phyloP scores from a whole-genome alignment of 163 green algal genomes.

The Chlorella variabilis region DNA sequence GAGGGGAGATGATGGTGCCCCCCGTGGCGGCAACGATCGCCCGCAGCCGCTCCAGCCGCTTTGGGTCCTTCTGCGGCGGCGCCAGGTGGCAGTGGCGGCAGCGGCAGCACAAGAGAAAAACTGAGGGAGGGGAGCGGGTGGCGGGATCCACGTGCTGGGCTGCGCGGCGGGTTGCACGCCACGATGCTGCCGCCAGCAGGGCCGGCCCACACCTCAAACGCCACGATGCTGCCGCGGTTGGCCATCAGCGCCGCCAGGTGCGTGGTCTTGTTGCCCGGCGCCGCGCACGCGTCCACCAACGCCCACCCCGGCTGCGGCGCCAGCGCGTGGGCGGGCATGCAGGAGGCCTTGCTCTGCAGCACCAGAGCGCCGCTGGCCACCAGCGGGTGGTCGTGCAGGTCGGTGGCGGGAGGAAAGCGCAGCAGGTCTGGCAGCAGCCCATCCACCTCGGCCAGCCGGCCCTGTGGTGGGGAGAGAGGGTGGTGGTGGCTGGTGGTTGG shows the following conservation, averaged over 20 bases:
- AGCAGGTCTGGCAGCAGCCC: constrained; percentile 82
- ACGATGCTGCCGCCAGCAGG: no score
- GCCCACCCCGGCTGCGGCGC: constrained; percentile 76
- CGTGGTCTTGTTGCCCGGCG: constrained; percentile 98
- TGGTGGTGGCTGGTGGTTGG: no score
- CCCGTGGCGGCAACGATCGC: constrained; percentile 66
- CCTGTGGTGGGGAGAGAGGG: neutral
- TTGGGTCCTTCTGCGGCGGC: constrained; percentile 60
- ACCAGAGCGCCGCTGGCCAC: constrained; percentile 70
- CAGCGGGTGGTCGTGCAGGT: constrained; percentile 88
- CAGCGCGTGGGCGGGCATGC: constrained; percentile 89
- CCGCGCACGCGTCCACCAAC: constrained; percentile 95
- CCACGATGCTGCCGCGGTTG: constrained; percentile 71
- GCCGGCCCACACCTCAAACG: constrained; percentile 83
- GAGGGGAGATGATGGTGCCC: constrained; percentile 52
- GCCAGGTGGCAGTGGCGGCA: neutral
- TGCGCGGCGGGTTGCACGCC: no score
- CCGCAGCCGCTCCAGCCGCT: constrained; percentile 75
- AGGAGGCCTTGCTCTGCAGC: constrained; percentile 89
- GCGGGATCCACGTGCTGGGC: no score
- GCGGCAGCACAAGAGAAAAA: no score
- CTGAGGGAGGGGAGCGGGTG: no score
- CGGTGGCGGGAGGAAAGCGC: constrained; percentile 78
- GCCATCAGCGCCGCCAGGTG: constrained; percentile 80
- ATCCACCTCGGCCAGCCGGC: constrained; percentile 45